Evolutionary conservation across 1,139 yeast genomes (phyloP), one percentile per base, ranked within the genome.

Genomic region (Hansenula lynferdii): DNA sequence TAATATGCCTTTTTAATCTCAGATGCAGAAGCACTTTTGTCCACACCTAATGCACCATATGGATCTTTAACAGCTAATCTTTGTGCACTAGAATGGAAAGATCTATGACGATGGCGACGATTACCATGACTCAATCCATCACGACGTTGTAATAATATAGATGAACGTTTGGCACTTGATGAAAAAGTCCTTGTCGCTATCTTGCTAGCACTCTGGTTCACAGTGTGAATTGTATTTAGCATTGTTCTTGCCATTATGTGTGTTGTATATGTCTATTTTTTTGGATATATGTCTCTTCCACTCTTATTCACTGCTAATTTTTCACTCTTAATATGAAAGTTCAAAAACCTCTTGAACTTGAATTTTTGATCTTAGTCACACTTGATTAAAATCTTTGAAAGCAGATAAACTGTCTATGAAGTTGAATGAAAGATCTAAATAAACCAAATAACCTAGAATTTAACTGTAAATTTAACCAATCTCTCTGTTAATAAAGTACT

Each of bases 1-100:
- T 89, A 89, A 65, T 92, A 92, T 7, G 96, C 95, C 64, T 87
- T 89, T 62, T 92, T 92, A 63, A 92, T 90, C 25, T 89, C 95
- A 26, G 85, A 74, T n/a, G 82, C 69, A 18, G 82, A 74, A 0
- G 98, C 94, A 38, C 60, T 60, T 47, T 75, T 76, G 28, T 75
- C 77, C 27, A 92, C 86, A 6, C 97, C 97, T 37, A 92, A 69
- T 0, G 80, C 77, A 44, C 78, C 70, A 62, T 92, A 94, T 1
- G 99, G 99, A 58, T 92, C 96, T 45, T 68, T 65, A 49, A 72
- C 51, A 12, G 48, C 25, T 6, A 43, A 29, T 16, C 35, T 17
- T 21, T 28, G 23, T 2, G 41, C 26, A 4, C 51, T 40, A 1
- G 53, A 42, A 32, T 52, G 58, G 43, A 53, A 52, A 4, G n/a